These are phyloP conservation scores for Lactifluus hygrophoroides DNA, from an alignment of 768 basidiomycete genomes.

Conservation along the genomic window DNA sequence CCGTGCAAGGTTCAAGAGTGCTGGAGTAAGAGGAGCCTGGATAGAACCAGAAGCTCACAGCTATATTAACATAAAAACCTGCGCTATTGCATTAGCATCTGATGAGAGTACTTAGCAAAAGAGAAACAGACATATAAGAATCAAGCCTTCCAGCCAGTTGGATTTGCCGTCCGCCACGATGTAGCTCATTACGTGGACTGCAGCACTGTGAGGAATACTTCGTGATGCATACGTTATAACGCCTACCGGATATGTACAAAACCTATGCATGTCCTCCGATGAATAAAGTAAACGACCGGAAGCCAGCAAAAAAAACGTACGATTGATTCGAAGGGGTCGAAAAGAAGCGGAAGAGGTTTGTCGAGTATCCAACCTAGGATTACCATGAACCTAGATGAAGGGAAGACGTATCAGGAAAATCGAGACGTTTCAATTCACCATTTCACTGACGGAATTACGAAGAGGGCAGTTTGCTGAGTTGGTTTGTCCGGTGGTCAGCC, in stretches of 20 bases:
- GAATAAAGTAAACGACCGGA: background rate
- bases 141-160: slow-evolving; percentile 88
- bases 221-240: background rate
- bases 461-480: slow-evolving; percentile 60
- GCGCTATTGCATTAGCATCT: background rate
- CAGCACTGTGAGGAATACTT: background rate
- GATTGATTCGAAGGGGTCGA: slow-evolving; percentile 80
- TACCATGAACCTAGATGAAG: slow-evolving; percentile 51
- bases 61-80: slow-evolving; percentile 51
- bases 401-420: background rate
- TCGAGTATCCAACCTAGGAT: slow-evolving; percentile 73
- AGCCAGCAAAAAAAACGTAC: slow-evolving; percentile 22
- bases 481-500: slow-evolving; percentile 2
- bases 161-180: slow-evolving; percentile 80
- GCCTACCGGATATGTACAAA: slow-evolving; percentile 41
- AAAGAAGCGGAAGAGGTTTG: slow-evolving; percentile 72
- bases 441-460: slow-evolving; percentile 51
- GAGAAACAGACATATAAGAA: slow-evolving; percentile 50
- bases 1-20: slow-evolving; percentile 25
- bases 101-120: background rate
- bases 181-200: slow-evolving; percentile 63
- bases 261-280: slow-evolving; percentile 7
- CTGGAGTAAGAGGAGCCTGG: slow-evolving; percentile 32
- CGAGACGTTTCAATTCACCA: background rate
- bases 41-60: slow-evolving; percentile 47